A percentile compares a stretch with the other conserved stretches of the same genome.
Evolutionary conservation across 2,329 filamentous ascomycete genomes (phyloP).

Genomic region (Trichoderma endophyticum): DNA sequence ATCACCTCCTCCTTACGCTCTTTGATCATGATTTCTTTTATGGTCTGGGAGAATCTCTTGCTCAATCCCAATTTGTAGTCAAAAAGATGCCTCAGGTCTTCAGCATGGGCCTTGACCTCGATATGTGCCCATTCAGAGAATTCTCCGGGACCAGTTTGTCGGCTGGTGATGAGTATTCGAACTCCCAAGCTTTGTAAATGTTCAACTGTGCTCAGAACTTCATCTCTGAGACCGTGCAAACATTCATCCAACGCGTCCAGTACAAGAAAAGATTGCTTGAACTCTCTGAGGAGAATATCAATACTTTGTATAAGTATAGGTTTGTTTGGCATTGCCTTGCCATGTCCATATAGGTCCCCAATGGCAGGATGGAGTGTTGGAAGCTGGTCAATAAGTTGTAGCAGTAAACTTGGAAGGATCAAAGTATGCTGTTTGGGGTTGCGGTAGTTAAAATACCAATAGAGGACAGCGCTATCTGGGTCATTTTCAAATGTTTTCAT

Average conservation of each 20-base stretch:
- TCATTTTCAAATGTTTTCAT: not conserved
- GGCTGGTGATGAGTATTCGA: not conserved
- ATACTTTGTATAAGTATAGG: not conserved
- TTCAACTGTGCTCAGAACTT: no score
- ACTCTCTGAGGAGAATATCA: not conserved
- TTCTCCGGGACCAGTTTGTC: not conserved
- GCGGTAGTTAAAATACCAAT: not conserved
- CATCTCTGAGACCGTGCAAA: no score
- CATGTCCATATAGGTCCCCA: not conserved
- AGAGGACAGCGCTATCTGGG: not conserved
- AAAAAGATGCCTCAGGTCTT: not conserved
- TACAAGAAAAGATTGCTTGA: not conserved
- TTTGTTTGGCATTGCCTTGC: no score
- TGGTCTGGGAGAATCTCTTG: no score
- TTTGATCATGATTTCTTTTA: no score
- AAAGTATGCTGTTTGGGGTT: not conserved
- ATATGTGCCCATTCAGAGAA: not conserved
- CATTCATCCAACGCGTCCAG: not conserved
- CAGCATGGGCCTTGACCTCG: not conserved
- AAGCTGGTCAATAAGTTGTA: fast-evolving
- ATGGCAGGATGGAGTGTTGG: not conserved
- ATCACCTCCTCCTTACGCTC: not conserved
- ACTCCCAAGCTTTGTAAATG: not conserved
- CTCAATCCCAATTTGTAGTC: not conserved
- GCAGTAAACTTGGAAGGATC: not conserved